Conservation (phyloP, 108 stramenopile genomes). For the Chaetoceros tenuissimus region DNA sequence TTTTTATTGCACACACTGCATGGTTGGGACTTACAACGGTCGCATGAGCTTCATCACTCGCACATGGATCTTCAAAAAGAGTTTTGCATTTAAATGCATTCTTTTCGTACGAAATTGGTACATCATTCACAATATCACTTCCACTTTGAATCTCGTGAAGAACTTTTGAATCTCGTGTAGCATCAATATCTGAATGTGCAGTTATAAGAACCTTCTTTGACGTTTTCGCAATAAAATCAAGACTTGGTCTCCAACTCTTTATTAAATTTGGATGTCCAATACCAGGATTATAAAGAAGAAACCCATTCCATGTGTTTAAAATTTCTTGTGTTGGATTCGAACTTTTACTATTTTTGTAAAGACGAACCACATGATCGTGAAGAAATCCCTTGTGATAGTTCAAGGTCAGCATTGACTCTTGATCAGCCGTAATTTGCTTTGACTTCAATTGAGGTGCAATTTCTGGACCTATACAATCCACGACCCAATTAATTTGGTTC, state of each 20-base stretch:
- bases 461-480: constrained; percentile 85
- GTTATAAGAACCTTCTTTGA: constrained; percentile 51
- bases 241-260: constrained; percentile 54
- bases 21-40: constrained; percentile 62
- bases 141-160: constrained; percentile 21
- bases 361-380: constrained; percentile 23
- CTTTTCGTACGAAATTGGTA: constrained; percentile 16
- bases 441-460: constrained; percentile 23
- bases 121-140: constrained; percentile 3
- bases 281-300: constrained; percentile 80
- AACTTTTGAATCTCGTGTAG: constrained; percentile 33
- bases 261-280: constrained; percentile 71
- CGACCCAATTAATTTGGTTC: constrained; percentile 5
- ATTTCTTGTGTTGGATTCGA: constrained; percentile 1
- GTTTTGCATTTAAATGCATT: constrained; percentile 72
- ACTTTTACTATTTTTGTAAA: constrained; percentile 2
- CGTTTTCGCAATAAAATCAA: constrained; percentile 31
- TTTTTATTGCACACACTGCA: too few relatives aligned
- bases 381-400: constrained; percentile 27
- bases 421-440: constrained; percentile 10
- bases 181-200: constrained; percentile 62
- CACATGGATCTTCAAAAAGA: constrained; percentile 64
- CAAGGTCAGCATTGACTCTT: constrained; percentile 11
- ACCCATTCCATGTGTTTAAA: constrained; percentile 36
- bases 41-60: constrained; percentile 39